Conservation (phyloP, 1,284 basidiomycete genomes). For the Cryptococcus depauperatus region DNA sequence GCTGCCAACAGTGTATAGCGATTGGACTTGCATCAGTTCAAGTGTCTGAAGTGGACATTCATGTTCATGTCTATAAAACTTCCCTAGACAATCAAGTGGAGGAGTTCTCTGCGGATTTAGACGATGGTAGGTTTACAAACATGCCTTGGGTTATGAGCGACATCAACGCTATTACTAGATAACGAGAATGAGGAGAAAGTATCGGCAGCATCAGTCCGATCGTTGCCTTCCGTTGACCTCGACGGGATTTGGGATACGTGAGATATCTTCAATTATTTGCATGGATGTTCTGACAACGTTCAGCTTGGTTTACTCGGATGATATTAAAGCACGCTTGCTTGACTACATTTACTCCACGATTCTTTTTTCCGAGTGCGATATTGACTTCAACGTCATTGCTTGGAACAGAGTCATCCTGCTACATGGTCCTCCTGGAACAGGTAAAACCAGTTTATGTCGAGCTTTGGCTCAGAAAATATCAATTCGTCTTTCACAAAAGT, state of each 20-base stretch:
- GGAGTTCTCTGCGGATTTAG: constrained; percentile 58
- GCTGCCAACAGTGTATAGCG: neutral
- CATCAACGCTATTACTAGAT: constrained; percentile 17
- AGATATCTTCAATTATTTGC: constrained; percentile 7
- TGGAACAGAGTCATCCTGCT: constrained; percentile 90
- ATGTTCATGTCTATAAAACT: constrained; percentile 82
- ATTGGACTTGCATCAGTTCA: neutral
- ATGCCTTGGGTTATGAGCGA: no score
- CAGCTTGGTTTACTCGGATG: constrained; percentile 78
- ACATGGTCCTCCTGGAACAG: constrained; percentile 95
- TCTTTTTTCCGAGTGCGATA: constrained; percentile 74
- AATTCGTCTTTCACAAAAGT: constrained; percentile 78
- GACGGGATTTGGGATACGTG: constrained; percentile 76
- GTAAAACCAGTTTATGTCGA: constrained; percentile 91
- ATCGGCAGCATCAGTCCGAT: constrained; percentile 75
- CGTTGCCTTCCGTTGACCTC: constrained; percentile 69
- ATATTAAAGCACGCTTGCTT: constrained; percentile 79
- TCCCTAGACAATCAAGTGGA: constrained; percentile 62
- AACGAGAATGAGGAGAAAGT: constrained; percentile 62
- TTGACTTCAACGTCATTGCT: constrained; percentile 85
- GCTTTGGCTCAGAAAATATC: constrained; percentile 93
- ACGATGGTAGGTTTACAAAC: no score
- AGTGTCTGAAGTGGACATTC: constrained; percentile 46
- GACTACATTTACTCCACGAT: constrained; percentile 93
- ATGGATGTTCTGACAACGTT: neutral